These are phyloP conservation scores for Nicotiana noctiflora DNA, from an alignment of 257 asterid genomes.

Conservation along the genomic window DNA sequence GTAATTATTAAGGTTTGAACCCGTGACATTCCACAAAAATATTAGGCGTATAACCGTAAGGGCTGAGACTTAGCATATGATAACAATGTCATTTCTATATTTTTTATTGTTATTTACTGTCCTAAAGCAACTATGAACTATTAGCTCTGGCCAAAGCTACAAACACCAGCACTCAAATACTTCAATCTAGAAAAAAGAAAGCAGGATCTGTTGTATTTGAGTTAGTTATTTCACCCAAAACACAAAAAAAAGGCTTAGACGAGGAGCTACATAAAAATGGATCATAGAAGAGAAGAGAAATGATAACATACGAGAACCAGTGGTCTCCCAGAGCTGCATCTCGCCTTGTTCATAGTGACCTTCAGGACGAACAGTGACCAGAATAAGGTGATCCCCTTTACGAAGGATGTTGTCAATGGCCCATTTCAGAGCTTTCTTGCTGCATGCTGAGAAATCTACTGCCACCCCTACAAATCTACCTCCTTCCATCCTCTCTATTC, in stretches of 20 bases:
- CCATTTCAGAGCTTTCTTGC: conserved; percentile 72
- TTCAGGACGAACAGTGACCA: conserved; percentile 55
- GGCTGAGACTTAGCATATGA: too few species aligned
- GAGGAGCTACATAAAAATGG: background rate
- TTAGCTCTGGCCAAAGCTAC: background rate
- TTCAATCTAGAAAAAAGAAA: background rate
- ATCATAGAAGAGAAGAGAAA: background rate
- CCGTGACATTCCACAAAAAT: too few species aligned
- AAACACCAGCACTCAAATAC: background rate
- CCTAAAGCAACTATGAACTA: background rate
- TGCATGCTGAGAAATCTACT: conserved; percentile 78
- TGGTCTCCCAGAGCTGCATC: conserved; percentile 90
- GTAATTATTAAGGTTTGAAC: too few species aligned
- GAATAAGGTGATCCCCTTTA: conserved; percentile 70
- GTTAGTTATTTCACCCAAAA: background rate
- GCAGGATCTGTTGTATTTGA: background rate
- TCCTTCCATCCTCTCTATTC: conserved; percentile 34
- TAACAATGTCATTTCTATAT: too few species aligned
- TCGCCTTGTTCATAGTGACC: conserved; percentile 71
- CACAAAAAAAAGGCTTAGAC: background rate
- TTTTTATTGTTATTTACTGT: background rate
- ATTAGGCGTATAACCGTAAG: too few species aligned
- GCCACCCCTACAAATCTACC: conserved; percentile 73
- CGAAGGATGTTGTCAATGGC: conserved; percentile 55
- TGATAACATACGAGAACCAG: conserved; percentile 85